These are phyloP conservation scores for Bacidia rubella DNA, from an alignment of 495 filamentous ascomycete genomes.

Conservation along the genomic window DNA sequence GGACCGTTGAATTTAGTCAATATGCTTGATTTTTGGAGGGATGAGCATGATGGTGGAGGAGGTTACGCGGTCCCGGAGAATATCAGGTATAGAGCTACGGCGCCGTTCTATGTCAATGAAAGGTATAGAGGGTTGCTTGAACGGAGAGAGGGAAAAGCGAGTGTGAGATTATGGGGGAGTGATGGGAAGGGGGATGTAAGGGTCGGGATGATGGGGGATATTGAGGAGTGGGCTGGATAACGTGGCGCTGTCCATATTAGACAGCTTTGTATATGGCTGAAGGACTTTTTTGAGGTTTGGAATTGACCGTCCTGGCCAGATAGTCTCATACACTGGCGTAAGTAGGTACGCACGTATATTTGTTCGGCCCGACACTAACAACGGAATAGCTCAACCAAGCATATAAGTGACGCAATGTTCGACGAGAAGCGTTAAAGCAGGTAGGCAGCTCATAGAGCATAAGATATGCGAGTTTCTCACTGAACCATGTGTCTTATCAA, in stretches of 20 bases:
- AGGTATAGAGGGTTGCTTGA: constrained; percentile 19
- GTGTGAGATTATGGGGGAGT: constrained; percentile 3
- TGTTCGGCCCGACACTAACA: too few species aligned
- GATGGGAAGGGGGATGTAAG: constrained; percentile 7
- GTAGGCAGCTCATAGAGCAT: too few species aligned
- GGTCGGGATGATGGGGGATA: constrained; percentile 9
- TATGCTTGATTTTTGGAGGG: constrained; percentile 52
- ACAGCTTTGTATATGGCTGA: too few species aligned
- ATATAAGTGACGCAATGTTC: too few species aligned
- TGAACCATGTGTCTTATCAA: too few species aligned
- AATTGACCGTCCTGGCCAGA: too few species aligned
- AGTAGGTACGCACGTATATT: too few species aligned
- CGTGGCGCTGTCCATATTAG: not conserved
- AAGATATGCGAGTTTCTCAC: too few species aligned
- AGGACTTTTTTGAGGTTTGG: too few species aligned
- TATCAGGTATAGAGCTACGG: constrained; percentile 45
- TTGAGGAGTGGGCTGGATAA: constrained; percentile 1
- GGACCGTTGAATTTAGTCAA: constrained; percentile 50
- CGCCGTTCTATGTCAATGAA: constrained; percentile 48
- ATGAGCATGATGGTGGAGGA: constrained; percentile 18
- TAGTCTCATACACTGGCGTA: too few species aligned
- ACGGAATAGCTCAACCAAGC: too few species aligned
- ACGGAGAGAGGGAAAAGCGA: not conserved
- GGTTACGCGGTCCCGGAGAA: constrained; percentile 28
- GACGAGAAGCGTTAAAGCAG: too few species aligned